Conservation (phyloP, 352 stramenopile genomes). For the Sclerospora graminicola region DNA sequence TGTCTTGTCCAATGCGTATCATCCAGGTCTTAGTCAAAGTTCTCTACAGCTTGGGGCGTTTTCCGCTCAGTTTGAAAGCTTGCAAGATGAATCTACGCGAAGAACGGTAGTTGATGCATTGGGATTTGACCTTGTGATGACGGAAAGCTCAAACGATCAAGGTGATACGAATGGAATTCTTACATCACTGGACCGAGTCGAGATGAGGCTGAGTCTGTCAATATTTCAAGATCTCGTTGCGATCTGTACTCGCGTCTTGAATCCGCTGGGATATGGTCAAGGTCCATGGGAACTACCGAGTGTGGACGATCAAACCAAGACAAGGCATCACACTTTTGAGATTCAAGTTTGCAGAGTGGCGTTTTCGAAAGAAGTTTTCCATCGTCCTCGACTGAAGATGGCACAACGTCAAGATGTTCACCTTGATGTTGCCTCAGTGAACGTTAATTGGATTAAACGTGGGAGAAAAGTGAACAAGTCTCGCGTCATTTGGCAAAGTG, state of each 20-base stretch:
- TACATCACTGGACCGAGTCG: slow-evolving; percentile 16
- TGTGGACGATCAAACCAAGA: neutral
- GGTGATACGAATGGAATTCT: slow-evolving; percentile 10
- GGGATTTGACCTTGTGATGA: slow-evolving; percentile 16
- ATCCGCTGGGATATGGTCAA: slow-evolving; percentile 15
- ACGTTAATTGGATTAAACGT: slow-evolving; percentile 9
- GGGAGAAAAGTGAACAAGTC: neutral
- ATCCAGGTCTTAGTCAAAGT: slow-evolving; percentile 1
- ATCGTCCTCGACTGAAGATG: slow-evolving; percentile 11
- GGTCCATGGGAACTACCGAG: slow-evolving; percentile 7
- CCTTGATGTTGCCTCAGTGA: slow-evolving; percentile 20
- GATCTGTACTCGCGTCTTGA: slow-evolving; percentile 5
- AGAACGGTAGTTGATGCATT: slow-evolving; percentile 11
- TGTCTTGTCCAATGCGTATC: slow-evolving; percentile 10
- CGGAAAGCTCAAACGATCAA: slow-evolving; percentile 12
- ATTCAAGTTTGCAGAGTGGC: slow-evolving; percentile 19
- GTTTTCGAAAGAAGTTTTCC: slow-evolving; percentile 14
- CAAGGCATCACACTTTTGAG: slow-evolving; percentile 11
- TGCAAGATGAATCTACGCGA: neutral
- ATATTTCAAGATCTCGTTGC: slow-evolving; percentile 1
- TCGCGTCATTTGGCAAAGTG: slow-evolving; percentile 20
- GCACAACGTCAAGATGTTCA: slow-evolving; percentile 20
- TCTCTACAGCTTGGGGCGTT: slow-evolving; percentile 14
- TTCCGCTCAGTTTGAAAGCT: slow-evolving; percentile 6
- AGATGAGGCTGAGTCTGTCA: slow-evolving; percentile 7